Evolutionary conservation across 495 filamentous ascomycete genomes (phyloP).

Genomic region (Penicillium simplicissimum): DNA sequence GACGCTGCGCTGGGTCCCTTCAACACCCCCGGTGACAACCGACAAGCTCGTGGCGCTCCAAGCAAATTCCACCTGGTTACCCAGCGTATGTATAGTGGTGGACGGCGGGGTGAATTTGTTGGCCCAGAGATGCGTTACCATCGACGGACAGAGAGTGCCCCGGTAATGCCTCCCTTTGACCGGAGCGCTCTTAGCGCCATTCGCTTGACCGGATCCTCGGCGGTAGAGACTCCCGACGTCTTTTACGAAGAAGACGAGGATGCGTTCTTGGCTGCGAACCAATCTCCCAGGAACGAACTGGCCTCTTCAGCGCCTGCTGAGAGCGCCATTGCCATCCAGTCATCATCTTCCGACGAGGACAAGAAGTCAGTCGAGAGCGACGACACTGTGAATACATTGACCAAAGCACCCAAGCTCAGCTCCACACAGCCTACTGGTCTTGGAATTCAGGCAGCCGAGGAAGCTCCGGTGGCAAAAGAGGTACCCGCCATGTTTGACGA

Average conservation of each 20-base stretch:
- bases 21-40: conserved; percentile 66
- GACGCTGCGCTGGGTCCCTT: conserved; percentile 95
- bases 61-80: conserved; percentile 61
- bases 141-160: conserved; percentile 88
- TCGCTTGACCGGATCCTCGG: conserved; percentile 64
- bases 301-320: conserved; percentile 5
- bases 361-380: conserved; percentile 40
- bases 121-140: conserved; percentile 89
- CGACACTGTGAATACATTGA: conserved; percentile 43
- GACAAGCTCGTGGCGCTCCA: conserved; percentile 45
- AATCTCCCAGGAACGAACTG: conserved; percentile 30
- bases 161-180: conserved; percentile 83
- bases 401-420: conserved; percentile 31
- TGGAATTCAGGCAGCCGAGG: conserved; percentile 49
- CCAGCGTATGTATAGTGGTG: conserved; percentile 87
- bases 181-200: conserved; percentile 62
- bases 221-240: conserved; percentile 76
- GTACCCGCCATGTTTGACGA: not conserved
- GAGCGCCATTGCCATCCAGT: conserved; percentile 3
- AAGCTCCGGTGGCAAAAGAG: not conserved
- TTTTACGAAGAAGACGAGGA: conserved; percentile 97
- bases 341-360: conserved; percentile 21
- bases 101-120: conserved; percentile 65
- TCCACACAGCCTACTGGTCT: conserved; percentile 35
- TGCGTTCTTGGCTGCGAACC: conserved; percentile 49